Evolutionary conservation across 768 basidiomycete genomes (phyloP).

Genomic region (Gloeophyllum trabeum): DNA sequence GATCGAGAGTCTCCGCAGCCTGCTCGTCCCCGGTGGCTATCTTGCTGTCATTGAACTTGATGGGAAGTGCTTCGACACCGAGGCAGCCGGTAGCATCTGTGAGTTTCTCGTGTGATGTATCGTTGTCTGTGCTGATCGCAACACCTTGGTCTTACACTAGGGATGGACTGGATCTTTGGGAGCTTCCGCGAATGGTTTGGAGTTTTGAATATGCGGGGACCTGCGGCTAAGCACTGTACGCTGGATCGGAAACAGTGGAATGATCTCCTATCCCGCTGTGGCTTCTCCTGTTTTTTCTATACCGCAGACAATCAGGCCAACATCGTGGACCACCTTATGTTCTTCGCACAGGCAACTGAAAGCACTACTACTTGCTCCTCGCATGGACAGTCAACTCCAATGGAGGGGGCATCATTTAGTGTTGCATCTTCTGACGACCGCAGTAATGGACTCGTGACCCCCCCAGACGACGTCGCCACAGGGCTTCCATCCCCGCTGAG

Average conservation of each 20-base stretch:
- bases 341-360: background rate
- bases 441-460: background rate
- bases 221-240: background rate
- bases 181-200: constrained; percentile 10
- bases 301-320: background rate
- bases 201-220: constrained; percentile 4
- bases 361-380: background rate
- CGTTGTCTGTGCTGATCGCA: background rate
- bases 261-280: background rate
- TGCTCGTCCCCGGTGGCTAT: constrained; percentile 10
- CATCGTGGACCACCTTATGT: background rate
- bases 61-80: constrained; percentile 5
- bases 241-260: background rate
- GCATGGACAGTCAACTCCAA: background rate
- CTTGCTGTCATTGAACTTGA: constrained; percentile 9
- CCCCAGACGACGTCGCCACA: background rate
- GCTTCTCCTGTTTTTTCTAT: background rate
- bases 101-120: constrained; percentile 2
- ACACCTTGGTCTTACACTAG: background rate
- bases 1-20: constrained; percentile 3
- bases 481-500: background rate
- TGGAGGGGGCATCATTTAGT: background rate
- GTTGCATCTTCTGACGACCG: background rate
- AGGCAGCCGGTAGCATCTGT: constrained; percentile 8
- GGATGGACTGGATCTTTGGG: constrained; percentile 2